A percentile compares a stretch with the other conserved stretches of the same genome.
Conservation (phyloP, 345 rosid genomes). For the Citropsis articulata region DNA sequence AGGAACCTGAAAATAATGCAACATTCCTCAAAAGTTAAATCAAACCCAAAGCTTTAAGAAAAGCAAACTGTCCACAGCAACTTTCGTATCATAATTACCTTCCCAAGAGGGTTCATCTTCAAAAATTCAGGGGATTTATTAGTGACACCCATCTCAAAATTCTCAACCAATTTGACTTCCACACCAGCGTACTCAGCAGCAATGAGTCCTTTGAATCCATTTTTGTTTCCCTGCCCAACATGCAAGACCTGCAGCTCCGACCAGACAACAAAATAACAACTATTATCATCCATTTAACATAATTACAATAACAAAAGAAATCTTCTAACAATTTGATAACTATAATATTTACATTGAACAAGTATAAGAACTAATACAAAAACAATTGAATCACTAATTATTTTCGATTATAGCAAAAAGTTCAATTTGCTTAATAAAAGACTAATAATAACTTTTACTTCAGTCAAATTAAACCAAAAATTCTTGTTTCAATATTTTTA, state of each 20-base stretch:
- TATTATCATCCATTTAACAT: not conserved
- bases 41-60: not conserved
- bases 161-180: constrained; percentile 48
- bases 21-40: not conserved
- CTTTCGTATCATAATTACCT: constrained; percentile 35
- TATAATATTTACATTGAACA: not conserved
- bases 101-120: constrained; percentile 91
- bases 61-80: not conserved
- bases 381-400: no score
- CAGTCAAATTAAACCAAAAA: not conserved
- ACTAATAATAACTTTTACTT: not conserved
- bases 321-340: no score
- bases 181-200: constrained; percentile 81
- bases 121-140: constrained; percentile 81
- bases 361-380: no score
- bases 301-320: not conserved
- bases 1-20: constrained; percentile 54
- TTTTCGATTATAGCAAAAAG: not conserved
- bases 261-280: not conserved
- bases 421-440: not conserved
- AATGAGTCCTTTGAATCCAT: constrained; percentile 64
- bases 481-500: not conserved
- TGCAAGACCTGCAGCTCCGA: constrained; percentile 49
- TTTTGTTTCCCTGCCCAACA: constrained; percentile 54
- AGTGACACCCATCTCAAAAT: constrained; percentile 78